phyloP scores from a whole-genome alignment of 2,329 filamentous ascomycete genomes.

The Botrytis elliptica region DNA sequence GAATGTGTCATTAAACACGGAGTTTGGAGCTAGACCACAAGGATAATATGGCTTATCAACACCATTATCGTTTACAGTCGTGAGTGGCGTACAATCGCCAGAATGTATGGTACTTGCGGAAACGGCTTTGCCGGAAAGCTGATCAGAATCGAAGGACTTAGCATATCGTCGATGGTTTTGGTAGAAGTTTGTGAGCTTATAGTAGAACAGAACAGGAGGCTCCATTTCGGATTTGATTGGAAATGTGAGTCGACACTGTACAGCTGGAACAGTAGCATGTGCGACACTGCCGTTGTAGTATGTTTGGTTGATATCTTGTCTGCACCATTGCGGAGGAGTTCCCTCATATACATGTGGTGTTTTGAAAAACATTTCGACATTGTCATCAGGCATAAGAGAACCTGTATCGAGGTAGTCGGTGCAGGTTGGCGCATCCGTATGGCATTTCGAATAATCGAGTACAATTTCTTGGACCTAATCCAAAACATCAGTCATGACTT shows the following conservation, averaged over 20 bases:
- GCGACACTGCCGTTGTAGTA: slow-evolving; percentile 39
- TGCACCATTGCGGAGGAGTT: slow-evolving; percentile 28
- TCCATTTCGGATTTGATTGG: slow-evolving; percentile 74
- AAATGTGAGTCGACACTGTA: slow-evolving; percentile 72
- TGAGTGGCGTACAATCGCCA: slow-evolving; percentile 75
- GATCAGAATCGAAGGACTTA: slow-evolving; percentile 78
- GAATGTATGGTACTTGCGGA: slow-evolving; percentile 58
- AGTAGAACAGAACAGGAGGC: slow-evolving; percentile 88
- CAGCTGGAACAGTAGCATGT: slow-evolving; percentile 40
- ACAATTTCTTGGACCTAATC: slow-evolving; percentile 66
- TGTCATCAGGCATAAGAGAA: not conserved
- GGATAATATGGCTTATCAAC: slow-evolving; percentile 77
- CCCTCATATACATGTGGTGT: slow-evolving; percentile 40
- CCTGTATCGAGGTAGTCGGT: slow-evolving; percentile 49
- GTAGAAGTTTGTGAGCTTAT: slow-evolving; percentile 96
- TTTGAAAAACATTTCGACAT: slow-evolving; percentile 56
- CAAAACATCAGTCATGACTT: slow-evolving; percentile 4
- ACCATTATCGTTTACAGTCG: slow-evolving; percentile 48
- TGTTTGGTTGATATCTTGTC: slow-evolving; percentile 42
- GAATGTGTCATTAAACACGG: slow-evolving; percentile 94
- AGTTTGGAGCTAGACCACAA: slow-evolving; percentile 95
- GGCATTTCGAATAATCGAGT: slow-evolving; percentile 87
- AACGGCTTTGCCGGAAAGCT: slow-evolving; percentile 73
- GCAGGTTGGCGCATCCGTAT: slow-evolving; percentile 53
- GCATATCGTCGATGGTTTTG: slow-evolving; percentile 98